Percentiles rank a stretch among this genome's conserved stretches.
These are phyloP conservation scores for Polygonum maritimum DNA, from an alignment of 148 eudicot species.

Conservation along the genomic window DNA sequence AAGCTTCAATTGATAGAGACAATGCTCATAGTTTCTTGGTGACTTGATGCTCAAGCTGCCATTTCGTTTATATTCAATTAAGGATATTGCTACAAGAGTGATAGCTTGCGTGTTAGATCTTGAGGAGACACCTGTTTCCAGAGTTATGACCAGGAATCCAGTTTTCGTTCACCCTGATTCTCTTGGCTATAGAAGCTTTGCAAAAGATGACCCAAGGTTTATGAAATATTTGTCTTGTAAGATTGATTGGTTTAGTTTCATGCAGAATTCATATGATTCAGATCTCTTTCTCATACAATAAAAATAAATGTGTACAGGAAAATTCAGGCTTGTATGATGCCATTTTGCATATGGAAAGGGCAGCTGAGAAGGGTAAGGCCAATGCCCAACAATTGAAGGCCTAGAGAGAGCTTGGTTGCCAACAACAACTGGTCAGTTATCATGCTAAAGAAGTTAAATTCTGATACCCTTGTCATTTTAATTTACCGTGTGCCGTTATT, in stretches of 20 bases:
- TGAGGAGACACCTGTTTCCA: constrained; percentile 80
- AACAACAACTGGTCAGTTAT: constrained; percentile 35
- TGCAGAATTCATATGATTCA: no score
- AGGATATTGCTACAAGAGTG: constrained; percentile 92
- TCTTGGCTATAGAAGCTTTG: constrained; percentile 90
- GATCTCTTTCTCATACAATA: no score
- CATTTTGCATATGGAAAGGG: constrained; percentile 91
- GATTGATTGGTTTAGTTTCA: no score
- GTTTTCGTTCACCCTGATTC: constrained; percentile 87
- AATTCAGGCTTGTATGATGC: constrained; percentile 97
- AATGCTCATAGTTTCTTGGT: neutral
- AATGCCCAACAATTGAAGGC: constrained; percentile 95
- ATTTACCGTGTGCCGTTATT: constrained; percentile 30
- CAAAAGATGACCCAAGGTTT: constrained; percentile 96
- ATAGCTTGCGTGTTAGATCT: constrained; percentile 76
- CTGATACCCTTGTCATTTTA: neutral
- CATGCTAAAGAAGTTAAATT: neutral
- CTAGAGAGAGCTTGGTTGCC: constrained; percentile 93
- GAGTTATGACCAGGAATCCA: constrained; percentile 96
- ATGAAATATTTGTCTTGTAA: neutral
- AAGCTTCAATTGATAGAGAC: constrained; percentile 71
- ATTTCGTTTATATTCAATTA: constrained; percentile 26
- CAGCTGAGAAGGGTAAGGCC: constrained; percentile 96
- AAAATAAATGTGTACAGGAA: constrained; percentile 50
- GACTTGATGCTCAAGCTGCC: constrained; percentile 42